A percentile compares a stretch with the other conserved stretches of the same genome.
Evolutionary conservation across 352 stramenopile genomes (phyloP).

Genomic region (Pythium periplocum): DNA sequence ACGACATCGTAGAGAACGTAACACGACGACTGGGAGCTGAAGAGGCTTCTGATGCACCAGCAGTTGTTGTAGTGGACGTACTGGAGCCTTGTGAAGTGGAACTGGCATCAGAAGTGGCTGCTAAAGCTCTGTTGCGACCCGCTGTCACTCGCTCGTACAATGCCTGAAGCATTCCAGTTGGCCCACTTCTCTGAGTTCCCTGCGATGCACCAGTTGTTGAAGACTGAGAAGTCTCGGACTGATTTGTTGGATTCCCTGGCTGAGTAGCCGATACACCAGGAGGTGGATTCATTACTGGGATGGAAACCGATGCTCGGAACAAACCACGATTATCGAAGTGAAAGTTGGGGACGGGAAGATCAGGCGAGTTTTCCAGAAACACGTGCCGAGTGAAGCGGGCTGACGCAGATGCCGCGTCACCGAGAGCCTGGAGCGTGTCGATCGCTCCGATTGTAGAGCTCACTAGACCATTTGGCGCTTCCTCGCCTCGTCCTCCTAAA

Average conservation of each 20-base stretch:
- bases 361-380: conserved; percentile 19
- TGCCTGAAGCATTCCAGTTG: conserved; percentile 10
- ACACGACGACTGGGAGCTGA: neutral
- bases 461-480: conserved; percentile 16
- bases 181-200: neutral
- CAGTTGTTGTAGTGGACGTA: no score
- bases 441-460: conserved; percentile 17
- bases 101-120: neutral
- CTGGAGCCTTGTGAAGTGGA: neutral
- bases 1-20: neutral
- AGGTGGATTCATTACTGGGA: conserved; percentile 11
- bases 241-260: no score
- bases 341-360: conserved; percentile 12
- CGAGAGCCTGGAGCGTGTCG: conserved; percentile 19
- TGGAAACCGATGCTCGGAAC: conserved; percentile 16
- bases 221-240: no score
- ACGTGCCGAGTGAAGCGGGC: conserved; percentile 20
- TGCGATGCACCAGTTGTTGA: no score
- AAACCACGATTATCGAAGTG: conserved; percentile 15
- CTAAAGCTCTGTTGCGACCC: conserved; percentile 7
- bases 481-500: conserved; percentile 12
- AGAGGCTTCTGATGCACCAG: neutral
- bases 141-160: conserved; percentile 21
- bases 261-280: neutral
- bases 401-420: conserved; percentile 15